Percentiles rank a stretch among this genome's conserved stretches.
Conservation (phyloP, 2,329 filamentous ascomycete genomes). For the Aureobasidium sp. region DNA sequence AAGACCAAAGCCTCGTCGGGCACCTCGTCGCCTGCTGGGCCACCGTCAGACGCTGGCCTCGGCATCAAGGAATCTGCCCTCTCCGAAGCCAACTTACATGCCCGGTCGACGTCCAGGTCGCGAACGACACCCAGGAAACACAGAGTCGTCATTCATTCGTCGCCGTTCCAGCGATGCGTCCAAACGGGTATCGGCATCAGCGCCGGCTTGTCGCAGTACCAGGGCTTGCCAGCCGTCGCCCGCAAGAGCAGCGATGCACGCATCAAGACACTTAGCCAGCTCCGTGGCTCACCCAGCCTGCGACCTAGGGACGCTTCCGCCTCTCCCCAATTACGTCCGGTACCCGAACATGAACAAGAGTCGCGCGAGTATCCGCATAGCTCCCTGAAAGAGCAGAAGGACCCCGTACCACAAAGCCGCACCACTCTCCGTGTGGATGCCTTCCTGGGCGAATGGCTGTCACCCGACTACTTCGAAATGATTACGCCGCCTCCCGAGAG, state of each 20-base stretch:
- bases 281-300: constrained; percentile 27
- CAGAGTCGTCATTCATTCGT: constrained; percentile 80
- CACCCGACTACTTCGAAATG: constrained; percentile 83
- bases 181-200: constrained; percentile 86
- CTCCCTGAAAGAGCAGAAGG: constrained; percentile 22
- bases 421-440: constrained; percentile 73
- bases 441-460: constrained; percentile 92
- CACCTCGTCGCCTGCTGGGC: neutral
- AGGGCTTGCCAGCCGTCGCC: constrained; percentile 31
- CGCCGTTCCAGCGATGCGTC: constrained; percentile 87
- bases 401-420: constrained; percentile 36
- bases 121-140: constrained; percentile 47
- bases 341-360: constrained; percentile 28
- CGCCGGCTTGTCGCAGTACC: constrained; percentile 68
- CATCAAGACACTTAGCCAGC: constrained; percentile 21
- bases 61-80: neutral
- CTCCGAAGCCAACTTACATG: constrained; percentile 24
- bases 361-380: neutral
- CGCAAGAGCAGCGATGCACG: constrained; percentile 21
- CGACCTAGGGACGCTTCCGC: constrained; percentile 20
- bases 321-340: constrained; percentile 25
- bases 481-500: constrained; percentile 85
- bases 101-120: constrained; percentile 21
- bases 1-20: constrained; percentile 32
- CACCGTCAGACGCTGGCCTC: neutral